A percentile compares a stretch with the other conserved stretches of the same genome.
Evolutionary conservation across 805 yeast species (phyloP).

Genomic region (Zygosaccharomyces gambellarensis): DNA sequence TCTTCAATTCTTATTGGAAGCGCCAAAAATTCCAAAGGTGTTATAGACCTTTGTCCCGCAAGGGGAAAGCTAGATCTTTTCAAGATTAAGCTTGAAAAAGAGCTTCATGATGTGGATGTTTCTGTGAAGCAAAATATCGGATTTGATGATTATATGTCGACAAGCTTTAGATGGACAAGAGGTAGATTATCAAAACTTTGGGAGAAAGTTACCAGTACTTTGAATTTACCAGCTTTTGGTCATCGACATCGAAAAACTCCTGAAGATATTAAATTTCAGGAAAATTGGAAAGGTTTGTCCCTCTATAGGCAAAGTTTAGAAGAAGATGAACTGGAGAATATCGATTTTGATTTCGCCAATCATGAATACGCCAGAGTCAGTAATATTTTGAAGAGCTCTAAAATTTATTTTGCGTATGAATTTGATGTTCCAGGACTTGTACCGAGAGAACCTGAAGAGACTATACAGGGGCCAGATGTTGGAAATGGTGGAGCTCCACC

Average conservation of each 20-base stretch:
- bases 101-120: conserved; percentile 49
- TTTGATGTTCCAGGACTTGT: conserved; percentile 70
- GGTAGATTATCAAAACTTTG: conserved; percentile 24
- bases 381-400: conserved; percentile 57
- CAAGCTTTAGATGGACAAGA: conserved; percentile 18
- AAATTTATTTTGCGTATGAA: conserved; percentile 51
- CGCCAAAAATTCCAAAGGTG: conserved; percentile 49
- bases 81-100: conserved; percentile 42
- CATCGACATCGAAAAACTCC: conserved; percentile 3
- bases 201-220: conserved; percentile 17
- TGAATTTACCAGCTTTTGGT: conserved; percentile 7
- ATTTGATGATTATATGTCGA: conserved; percentile 40
- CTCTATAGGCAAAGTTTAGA: conserved; percentile 50
- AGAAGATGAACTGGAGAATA: conserved; percentile 32
- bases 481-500: conserved; percentile 60
- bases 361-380: conserved; percentile 83
- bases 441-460: conserved; percentile 37
- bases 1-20: conserved; percentile 66
- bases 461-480: conserved; percentile 47
- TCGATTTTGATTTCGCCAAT: conserved; percentile 32
- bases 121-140: conserved; percentile 67
- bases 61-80: conserved; percentile 54
- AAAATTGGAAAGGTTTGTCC: conserved; percentile 71
- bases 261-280: conserved; percentile 19
- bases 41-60: conserved; percentile 47